Evolutionary conservation across 2,329 filamentous ascomycete genomes (phyloP), one percentile per base, ranked within the genome.

Genomic region (Trichoderma sp.): DNA sequence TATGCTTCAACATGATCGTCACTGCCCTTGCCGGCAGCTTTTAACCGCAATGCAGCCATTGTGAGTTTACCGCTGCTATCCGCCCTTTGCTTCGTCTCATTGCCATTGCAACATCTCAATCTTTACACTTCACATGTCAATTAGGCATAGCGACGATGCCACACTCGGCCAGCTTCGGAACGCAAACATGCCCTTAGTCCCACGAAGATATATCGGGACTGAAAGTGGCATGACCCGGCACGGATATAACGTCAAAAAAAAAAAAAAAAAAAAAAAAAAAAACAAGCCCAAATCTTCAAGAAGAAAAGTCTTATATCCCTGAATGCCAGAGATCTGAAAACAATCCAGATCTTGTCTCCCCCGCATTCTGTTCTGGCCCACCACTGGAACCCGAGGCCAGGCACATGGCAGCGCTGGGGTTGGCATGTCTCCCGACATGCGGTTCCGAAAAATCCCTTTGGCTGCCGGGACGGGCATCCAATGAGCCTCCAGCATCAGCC

Each of bases 391-490:
- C 54, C 55, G 46, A 49, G 26, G 39, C 55, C 68, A 67, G 63
- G 63, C 68, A 67, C 68, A 69, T 69, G 43, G 61, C 43, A 65
- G 37, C 24, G 46, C 46, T 64, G 59, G 51, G 59, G 68, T 59
- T 61, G 65, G 58, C 16, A 68, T 32, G 39, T 59, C 14, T 34
- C 69, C 65, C 68, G 58, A 67, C 54, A 39, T n/a, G 60, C 56
- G 68, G 63, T 72, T 69, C 73, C 74, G 73, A 73, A 70, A 75
- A 74, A 74, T 73, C 72, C 71, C 74, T 71, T 74, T 71, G 69
- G 69, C 68, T 55, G 71, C 68, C 69, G 69, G 71, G 63, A 59
- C 56, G 32, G 39, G 66, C 68, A 51, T 66, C 72, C 71, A 73
- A 74, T 74, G 66, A 68, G 70, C 68, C 52, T 37, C 54, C 18